Percentiles rank a stretch among this genome's conserved stretches.
Evolutionary conservation across 2,329 filamentous ascomycete species (phyloP).

Genomic region (Trichoderma harzianum): DNA sequence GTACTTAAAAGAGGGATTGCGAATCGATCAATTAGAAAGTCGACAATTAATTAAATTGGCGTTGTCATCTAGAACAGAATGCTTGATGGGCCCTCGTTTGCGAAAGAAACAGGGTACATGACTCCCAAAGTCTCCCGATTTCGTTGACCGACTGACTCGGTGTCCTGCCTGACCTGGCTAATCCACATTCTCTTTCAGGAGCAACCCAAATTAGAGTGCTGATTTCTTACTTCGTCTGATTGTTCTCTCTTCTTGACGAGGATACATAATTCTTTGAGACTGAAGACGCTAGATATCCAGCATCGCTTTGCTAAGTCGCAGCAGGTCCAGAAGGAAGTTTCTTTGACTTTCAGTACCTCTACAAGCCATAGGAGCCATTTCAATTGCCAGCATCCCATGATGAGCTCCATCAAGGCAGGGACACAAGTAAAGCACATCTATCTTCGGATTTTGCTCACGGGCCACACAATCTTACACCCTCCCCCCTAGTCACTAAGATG

Average conservation of each 20-base stretch:
- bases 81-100: background rate
- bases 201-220: background rate
- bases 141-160: background rate
- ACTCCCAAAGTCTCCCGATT: background rate
- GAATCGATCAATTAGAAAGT: background rate
- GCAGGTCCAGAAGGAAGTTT: background rate
- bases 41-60: background rate
- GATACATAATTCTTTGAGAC: background rate
- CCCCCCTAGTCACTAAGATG: background rate
- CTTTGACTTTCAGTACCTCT: background rate
- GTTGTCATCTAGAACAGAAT: background rate
- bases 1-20: too few species aligned
- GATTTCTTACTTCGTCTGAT: background rate
- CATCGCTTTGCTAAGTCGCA: background rate
- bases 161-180: background rate
- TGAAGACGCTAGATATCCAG: background rate
- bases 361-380: background rate
- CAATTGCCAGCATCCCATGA: background rate
- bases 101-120: background rate
- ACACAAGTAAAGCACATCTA: background rate
- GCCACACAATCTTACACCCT: background rate
- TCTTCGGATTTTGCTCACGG: background rate
- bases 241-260: background rate
- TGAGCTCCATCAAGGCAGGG: background rate
- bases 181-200: background rate